Percentiles rank a stretch among this genome's conserved stretches.
These are phyloP conservation scores for Candida wancherniae DNA, from an alignment of 805 yeast species.

Conservation along the genomic window DNA sequence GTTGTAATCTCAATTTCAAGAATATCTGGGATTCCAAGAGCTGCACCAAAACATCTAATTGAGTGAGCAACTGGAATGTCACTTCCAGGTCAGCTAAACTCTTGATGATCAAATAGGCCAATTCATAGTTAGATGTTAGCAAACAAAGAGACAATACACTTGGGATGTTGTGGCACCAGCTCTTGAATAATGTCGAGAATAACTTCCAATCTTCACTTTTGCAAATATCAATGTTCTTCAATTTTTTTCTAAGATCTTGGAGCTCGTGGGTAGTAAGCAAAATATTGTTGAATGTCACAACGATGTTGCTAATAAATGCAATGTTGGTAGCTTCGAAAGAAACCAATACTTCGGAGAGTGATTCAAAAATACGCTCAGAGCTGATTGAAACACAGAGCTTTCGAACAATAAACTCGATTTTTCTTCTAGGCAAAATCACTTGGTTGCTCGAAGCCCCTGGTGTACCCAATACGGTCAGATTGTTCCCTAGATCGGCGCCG, in stretches of 20 bases:
- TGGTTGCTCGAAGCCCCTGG: constrained; percentile 5
- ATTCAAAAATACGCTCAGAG: constrained; percentile 77
- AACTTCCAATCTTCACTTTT: constrained; percentile 59
- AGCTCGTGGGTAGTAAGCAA: constrained; percentile 83
- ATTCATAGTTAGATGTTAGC: constrained; percentile 80
- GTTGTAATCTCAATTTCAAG: constrained; percentile 76
- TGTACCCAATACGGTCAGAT: constrained; percentile 27
- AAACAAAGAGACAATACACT: constrained; percentile 83
- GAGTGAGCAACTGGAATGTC: constrained; percentile 72
- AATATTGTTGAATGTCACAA: constrained; percentile 83
- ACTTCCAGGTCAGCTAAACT: constrained; percentile 80
- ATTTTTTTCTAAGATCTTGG: constrained; percentile 58
- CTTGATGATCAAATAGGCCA: constrained; percentile 78
- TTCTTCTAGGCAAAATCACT: constrained; percentile 48
- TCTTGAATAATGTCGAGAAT: constrained; percentile 71
- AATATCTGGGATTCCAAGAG: constrained; percentile 89
- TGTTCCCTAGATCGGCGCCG: constrained; percentile 15
- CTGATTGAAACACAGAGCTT: constrained; percentile 77
- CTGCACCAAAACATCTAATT: constrained; percentile 85
- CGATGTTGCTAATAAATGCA: constrained; percentile 71
- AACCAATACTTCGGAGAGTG: constrained; percentile 71
- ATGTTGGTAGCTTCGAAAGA: constrained; percentile 47
- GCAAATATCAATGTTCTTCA: constrained; percentile 49
- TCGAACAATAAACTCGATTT: constrained; percentile 70
- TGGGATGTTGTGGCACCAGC: constrained; percentile 91